Evolutionary conservation across 2,329 filamentous ascomycete species (phyloP).

Genomic region (Escovopsis sp.): DNA sequence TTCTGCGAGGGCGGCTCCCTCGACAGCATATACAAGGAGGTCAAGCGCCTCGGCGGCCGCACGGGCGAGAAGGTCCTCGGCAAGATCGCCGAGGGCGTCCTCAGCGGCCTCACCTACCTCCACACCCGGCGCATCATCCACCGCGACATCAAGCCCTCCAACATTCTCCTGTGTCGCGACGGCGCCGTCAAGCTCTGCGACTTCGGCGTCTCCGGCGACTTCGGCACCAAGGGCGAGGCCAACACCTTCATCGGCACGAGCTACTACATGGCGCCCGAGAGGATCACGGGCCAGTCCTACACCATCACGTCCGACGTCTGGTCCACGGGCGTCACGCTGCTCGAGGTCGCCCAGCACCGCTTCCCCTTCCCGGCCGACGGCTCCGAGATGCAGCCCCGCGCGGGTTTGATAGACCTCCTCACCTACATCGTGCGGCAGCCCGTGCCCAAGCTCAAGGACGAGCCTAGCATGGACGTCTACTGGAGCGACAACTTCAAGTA

Average conservation of each 20-base stretch:
- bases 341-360: slow-evolving; percentile 98
- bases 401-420: slow-evolving; percentile 83
- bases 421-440: slow-evolving; percentile 96
- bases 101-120: slow-evolving; percentile 87
- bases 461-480: slow-evolving; percentile 72
- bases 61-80: slow-evolving; percentile 95
- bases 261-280: slow-evolving; percentile 98
- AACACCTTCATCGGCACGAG: slow-evolving; percentile 98
- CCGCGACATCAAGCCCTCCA: slow-evolving; percentile 95
- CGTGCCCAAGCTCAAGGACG: slow-evolving; percentile 90
- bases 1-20: slow-evolving; percentile 94
- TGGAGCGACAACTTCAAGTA: slow-evolving; percentile 99
- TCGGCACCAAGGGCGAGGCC: slow-evolving; percentile 94
- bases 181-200: slow-evolving; percentile 96
- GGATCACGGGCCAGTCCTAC: slow-evolving; percentile 93
- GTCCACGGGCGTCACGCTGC: slow-evolving; percentile 88
- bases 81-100: slow-evolving; percentile 88
- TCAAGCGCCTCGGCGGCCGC: slow-evolving; percentile 84
- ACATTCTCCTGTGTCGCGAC: slow-evolving; percentile 82
- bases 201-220: slow-evolving; percentile 94
- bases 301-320: slow-evolving; percentile 98
- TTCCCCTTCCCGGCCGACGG: slow-evolving; percentile 97
- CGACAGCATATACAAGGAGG: slow-evolving; percentile 93
- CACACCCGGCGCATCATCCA: slow-evolving; percentile 96
- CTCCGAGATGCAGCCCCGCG: slow-evolving; percentile 84